phyloP scores from a whole-genome alignment of 2,329 filamentous ascomycete genomes.

The Penicillium decumbens region DNA sequence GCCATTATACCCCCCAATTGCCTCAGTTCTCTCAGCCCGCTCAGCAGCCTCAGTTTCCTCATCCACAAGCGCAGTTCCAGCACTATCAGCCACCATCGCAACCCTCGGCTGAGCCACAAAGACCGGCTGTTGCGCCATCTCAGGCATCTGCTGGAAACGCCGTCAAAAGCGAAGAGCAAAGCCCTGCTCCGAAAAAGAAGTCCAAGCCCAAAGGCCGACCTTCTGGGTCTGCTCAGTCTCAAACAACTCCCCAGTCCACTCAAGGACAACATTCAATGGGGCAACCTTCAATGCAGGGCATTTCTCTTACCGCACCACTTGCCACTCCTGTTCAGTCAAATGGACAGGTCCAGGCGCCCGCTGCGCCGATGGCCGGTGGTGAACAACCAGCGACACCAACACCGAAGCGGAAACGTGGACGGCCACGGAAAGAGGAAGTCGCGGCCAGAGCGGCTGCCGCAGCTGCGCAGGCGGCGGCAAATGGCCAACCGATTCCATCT shows the following conservation, averaged over 20 bases:
- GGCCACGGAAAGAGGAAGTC: constrained; percentile 26
- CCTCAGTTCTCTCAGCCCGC: constrained; percentile 16
- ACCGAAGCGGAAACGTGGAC: constrained; percentile 20
- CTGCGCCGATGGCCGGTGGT: background rate
- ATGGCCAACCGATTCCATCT: constrained; percentile 14
- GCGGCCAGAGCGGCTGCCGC: constrained; percentile 19
- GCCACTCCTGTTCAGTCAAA: constrained; percentile 13
- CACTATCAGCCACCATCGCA: constrained; percentile 22
- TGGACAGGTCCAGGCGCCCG: constrained; percentile 12
- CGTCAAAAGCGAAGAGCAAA: constrained; percentile 13
- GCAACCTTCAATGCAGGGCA: background rate
- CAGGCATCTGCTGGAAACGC: constrained; percentile 1
- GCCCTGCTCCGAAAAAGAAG: constrained; percentile 22
- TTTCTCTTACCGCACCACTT: background rate
- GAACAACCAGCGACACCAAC: constrained; percentile 9
- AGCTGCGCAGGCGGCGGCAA: constrained; percentile 16
- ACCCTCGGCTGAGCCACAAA: constrained; percentile 4
- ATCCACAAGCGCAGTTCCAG: constrained; percentile 20
- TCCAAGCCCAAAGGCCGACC: constrained; percentile 13
- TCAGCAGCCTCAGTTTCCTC: constrained; percentile 19
- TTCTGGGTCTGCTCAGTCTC: constrained; percentile 3
- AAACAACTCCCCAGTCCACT: background rate
- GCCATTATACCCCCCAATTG: constrained; percentile 16
- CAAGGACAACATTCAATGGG: background rate
- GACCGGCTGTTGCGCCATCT: constrained; percentile 1